Percentiles rank a stretch among this genome's conserved stretches.
Conservation (phyloP, 345 rosid genomes). For the Xanthoceras sorbifolium region DNA sequence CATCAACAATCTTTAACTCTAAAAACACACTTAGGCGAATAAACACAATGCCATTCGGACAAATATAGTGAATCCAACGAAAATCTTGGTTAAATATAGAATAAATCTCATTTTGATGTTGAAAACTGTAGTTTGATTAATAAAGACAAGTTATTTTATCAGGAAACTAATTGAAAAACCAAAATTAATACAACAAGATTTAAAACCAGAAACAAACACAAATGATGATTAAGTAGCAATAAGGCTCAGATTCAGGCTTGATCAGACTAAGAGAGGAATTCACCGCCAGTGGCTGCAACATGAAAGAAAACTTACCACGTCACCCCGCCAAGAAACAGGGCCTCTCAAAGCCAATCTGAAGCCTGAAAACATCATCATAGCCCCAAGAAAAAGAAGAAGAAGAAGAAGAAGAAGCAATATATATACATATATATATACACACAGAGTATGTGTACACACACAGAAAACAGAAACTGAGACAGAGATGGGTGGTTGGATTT, state of each 20-base stretch:
- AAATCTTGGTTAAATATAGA: too few relatives aligned
- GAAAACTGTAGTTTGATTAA: not conserved
- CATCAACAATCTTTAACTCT: not conserved
- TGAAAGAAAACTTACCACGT: not conserved
- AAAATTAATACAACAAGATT: not conserved
- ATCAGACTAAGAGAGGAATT: constrained; percentile 10
- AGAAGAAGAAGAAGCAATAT: not conserved
- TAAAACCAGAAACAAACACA: not conserved
- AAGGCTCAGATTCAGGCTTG: constrained; percentile 13
- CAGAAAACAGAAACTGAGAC: not conserved
- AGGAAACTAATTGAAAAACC: not conserved
- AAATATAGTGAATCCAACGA: too few relatives aligned
- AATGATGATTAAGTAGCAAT: not conserved
- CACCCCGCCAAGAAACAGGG: not conserved
- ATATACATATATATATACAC: not conserved
- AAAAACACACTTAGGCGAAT: not conserved
- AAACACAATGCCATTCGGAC: too few relatives aligned
- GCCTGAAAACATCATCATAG: constrained; percentile 12
- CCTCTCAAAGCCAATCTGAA: not conserved
- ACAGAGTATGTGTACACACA: not conserved
- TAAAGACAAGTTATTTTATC: not conserved
- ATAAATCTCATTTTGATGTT: too few relatives aligned
- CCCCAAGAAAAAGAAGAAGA: not conserved
- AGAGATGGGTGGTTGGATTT: not conserved
- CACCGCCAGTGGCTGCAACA: constrained; percentile 5